Percentiles rank a stretch among this genome's conserved stretches.
phyloP scores from a whole-genome alignment of 202 grass and related monocot species.

The Cymbopogon flexuosus region DNA sequence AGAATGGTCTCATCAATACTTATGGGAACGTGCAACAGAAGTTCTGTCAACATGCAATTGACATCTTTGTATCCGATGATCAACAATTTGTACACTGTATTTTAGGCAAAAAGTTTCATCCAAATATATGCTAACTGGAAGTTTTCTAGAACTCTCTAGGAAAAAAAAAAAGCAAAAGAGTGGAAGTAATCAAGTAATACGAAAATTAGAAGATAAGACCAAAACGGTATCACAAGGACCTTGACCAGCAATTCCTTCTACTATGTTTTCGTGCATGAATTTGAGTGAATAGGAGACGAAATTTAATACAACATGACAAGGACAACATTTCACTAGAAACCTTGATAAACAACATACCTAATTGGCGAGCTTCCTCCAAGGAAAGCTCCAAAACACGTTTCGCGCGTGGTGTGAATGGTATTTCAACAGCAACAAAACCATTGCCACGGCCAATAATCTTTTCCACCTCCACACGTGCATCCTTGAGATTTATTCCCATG shows the following conservation, averaged over 20 bases:
- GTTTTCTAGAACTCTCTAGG: not conserved
- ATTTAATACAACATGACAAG: not conserved
- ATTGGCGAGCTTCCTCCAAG: constrained; percentile 80
- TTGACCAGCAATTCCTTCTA: not conserved
- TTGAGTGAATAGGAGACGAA: not conserved
- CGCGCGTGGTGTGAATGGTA: constrained; percentile 82
- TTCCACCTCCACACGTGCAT: constrained; percentile 87
- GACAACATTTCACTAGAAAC: not conserved
- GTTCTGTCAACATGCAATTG: not conserved
- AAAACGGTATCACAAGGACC: not conserved
- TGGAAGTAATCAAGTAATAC: not conserved
- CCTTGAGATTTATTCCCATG: constrained; percentile 95
- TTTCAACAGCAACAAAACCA: constrained; percentile 88
- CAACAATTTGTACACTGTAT: not conserved
- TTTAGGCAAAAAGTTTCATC: not conserved
- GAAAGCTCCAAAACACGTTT: constrained; percentile 87
- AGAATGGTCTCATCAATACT: not conserved
- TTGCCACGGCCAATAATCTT: constrained; percentile 86
- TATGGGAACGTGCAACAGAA: not conserved
- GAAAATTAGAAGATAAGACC: not conserved
- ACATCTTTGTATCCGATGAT: not conserved
- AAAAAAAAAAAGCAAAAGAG: not conserved
- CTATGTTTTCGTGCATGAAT: not conserved
- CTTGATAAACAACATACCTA: constrained; percentile 45
- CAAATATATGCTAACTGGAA: not conserved